These are phyloP conservation scores for Exophiala mesophila DNA, from an alignment of 2,329 filamentous ascomycete species.

Conservation along the genomic window DNA sequence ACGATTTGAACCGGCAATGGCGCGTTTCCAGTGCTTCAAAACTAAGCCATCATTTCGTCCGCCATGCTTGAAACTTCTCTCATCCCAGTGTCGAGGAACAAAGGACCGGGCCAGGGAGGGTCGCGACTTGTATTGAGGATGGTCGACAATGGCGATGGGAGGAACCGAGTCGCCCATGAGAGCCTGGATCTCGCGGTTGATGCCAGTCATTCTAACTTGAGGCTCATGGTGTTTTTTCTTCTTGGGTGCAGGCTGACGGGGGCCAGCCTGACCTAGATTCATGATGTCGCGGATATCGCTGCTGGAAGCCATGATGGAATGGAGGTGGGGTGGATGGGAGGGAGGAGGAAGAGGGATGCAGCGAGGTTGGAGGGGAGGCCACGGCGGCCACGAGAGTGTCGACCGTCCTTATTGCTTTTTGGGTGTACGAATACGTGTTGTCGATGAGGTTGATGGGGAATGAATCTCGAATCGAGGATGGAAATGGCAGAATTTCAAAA, in stretches of 20 bases:
- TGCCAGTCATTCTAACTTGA: conserved; percentile 41
- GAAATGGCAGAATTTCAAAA: too few relatives aligned
- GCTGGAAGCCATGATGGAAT: conserved; percentile 59
- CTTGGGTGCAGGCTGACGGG: conserved; percentile 50
- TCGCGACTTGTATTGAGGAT: conserved; percentile 44
- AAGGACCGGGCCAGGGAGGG: conserved; percentile 24
- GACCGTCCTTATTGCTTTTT: too few relatives aligned
- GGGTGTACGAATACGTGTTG: too few relatives aligned
- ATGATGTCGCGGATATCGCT: conserved; percentile 85
- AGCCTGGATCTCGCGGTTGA: conserved; percentile 48
- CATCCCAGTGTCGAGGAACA: conserved; percentile 27
- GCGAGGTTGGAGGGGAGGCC: neutral
- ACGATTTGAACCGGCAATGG: conserved; percentile 34
- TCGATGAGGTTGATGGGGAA: too few relatives aligned
- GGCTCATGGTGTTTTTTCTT: conserved; percentile 73
- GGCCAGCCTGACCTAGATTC: conserved; percentile 64
- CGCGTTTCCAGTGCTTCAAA: conserved; percentile 75
- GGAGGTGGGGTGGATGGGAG: neutral
- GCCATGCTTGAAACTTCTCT: conserved; percentile 64
- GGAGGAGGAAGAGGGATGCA: neutral
- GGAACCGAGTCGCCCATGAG: conserved; percentile 48
- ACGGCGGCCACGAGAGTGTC: too few relatives aligned
- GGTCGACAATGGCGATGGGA: conserved; percentile 49
- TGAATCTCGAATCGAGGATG: too few relatives aligned
- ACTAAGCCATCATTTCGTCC: conserved; percentile 68